Conservation (phyloP, 1,284 basidiomycete species). For the Caloboletus inedulis region DNA sequence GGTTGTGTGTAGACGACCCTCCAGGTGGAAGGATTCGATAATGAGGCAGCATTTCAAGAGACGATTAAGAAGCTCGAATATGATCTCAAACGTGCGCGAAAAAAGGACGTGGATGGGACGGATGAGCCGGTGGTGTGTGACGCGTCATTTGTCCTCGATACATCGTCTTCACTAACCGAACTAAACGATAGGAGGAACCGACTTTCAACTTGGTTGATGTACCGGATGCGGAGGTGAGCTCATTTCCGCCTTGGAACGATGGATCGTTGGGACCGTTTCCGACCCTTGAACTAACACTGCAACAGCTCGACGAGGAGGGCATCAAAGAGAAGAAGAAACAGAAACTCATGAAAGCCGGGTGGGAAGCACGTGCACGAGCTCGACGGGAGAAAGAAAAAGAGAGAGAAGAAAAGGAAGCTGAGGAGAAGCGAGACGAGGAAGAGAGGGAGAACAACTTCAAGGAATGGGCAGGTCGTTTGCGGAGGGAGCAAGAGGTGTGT, state of each 20-base stretch:
- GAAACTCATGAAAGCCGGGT: conserved; percentile 90
- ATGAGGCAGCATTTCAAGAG: conserved; percentile 61
- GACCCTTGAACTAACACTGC: conserved; percentile 19
- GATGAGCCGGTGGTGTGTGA: conserved; percentile 51
- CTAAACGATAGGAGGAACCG: conserved; percentile 63
- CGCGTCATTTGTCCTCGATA: conserved; percentile 3
- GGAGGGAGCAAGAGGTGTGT: conserved; percentile 75
- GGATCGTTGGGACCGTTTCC: not conserved
- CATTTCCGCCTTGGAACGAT: not conserved
- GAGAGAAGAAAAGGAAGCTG: conserved; percentile 70
- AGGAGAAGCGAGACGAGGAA: conserved; percentile 73
- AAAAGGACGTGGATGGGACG: conserved; percentile 68
- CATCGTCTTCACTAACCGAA: not conserved
- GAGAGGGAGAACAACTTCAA: conserved; percentile 69
- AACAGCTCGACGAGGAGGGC: conserved; percentile 84
- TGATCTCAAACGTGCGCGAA: conserved; percentile 63
- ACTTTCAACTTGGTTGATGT: conserved; percentile 88
- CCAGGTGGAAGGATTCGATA: conserved; percentile 74
- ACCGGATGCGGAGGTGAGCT: conserved; percentile 78
- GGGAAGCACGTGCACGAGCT: conserved; percentile 84
- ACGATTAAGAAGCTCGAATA: conserved; percentile 76
- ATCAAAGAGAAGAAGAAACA: conserved; percentile 96
- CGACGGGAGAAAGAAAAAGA: conserved; percentile 90
- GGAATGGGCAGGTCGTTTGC: conserved; percentile 71
- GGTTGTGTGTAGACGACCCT: conserved; percentile 48